These are phyloP conservation scores for Rhizomucor miehei DNA, from an alignment of 371 early-diverging fungal genomes.

Conservation along the genomic window DNA sequence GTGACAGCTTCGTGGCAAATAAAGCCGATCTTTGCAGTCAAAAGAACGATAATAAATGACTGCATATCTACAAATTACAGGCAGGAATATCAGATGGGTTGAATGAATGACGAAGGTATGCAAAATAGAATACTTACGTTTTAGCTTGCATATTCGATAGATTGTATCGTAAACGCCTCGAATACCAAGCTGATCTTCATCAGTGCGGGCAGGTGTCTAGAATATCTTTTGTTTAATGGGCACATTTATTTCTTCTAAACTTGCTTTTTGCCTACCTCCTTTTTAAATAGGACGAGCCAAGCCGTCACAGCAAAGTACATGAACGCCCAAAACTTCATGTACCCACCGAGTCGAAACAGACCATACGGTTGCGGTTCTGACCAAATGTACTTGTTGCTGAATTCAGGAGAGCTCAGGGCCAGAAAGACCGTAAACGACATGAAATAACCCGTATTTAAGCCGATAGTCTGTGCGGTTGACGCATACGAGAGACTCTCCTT, in stretches of 20 bases:
- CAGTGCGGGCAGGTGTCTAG: constrained; percentile 12
- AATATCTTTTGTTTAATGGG: not conserved
- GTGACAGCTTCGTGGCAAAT: constrained; percentile 94
- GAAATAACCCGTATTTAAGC: constrained; percentile 94
- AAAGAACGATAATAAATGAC: constrained; percentile 72
- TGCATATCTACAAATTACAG: constrained; percentile 66
- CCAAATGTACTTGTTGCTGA: constrained; percentile 91
- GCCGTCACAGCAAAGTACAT: constrained; percentile 84
- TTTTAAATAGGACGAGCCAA: constrained; percentile 77
- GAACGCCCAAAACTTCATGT: constrained; percentile 91
- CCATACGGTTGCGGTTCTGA: constrained; percentile 68
- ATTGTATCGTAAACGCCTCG: constrained; percentile 62
- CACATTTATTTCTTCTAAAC: not conserved
- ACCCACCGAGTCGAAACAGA: constrained; percentile 76
- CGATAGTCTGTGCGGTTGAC: constrained; percentile 95
- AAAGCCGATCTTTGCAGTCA: constrained; percentile 92
- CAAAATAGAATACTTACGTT: constrained; percentile 51
- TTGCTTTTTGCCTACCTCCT: constrained; percentile 49
- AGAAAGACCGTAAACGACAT: constrained; percentile 95
- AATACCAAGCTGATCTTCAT: constrained; percentile 57
- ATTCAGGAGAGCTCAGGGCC: constrained; percentile 91
- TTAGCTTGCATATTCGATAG: constrained; percentile 68
- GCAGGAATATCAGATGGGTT: too few relatives aligned
- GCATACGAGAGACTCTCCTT: constrained; percentile 89
- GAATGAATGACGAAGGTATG: not conserved